Evolutionary conservation across 768 basidiomycete genomes (phyloP), one percentile per base, ranked within the genome.

Genomic region (Suillus hirtellus): DNA sequence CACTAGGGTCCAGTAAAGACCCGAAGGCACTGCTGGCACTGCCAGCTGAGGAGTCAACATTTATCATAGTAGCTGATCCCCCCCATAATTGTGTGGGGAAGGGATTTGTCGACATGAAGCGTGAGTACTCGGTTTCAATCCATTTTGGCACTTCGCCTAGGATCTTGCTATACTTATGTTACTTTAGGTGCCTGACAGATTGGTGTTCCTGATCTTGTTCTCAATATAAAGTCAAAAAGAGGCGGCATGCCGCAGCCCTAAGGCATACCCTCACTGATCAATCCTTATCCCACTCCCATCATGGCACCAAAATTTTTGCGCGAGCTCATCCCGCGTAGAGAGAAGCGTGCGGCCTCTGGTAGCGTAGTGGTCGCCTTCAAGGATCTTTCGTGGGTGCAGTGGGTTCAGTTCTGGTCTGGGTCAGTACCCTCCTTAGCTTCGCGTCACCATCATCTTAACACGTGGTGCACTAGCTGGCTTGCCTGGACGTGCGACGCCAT

Each of bases 401-500:
- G 82, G 78, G 82, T 81, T 4, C 80, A 85, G 59, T 88, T 88
- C 72, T 85, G 80, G 71, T 79, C 82, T 49, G 86, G 88, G 84
- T 86, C 68, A 56, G 70, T 69, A 37, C 59, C 54, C 11, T 10
- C 5, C 35, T 14, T 31, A 15, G 1, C 52, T 11, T 19, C 9
- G 3, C 9, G 9, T n/a, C 0, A 43, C 10, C 35, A 37, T 40
- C 49, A 40, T 35, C 12, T 31, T 19, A 24, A 44, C 21, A 35
- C 34, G 55, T 42, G 24, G 34, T 42, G 31, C 0, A 21, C 21
- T 66, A 89, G 88, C 46, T 93, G 89, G 89, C 78, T 95, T 14
- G 91, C 92, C 0, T 95, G 93, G 93, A 90, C 88, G 2, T 88
- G 86, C 74, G 93, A 94, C 70, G 91, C 92, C 0, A 85, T 92